Conservation (phyloP, 345 rosid genomes). For the Raphanus raphanistrum region DNA sequence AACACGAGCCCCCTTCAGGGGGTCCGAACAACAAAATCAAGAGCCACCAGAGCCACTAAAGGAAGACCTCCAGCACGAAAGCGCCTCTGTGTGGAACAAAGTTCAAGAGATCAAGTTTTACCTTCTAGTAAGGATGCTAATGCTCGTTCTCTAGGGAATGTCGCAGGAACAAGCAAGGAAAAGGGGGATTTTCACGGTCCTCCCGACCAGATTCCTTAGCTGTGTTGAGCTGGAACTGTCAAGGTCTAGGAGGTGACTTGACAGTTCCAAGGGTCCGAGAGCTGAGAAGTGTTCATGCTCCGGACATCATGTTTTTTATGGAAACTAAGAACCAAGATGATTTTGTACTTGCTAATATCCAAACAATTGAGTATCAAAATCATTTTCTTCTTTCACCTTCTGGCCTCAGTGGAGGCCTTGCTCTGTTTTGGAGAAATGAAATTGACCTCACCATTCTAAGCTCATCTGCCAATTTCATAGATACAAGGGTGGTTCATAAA, state of each 20-base stretch:
- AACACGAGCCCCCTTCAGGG: neutral
- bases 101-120: too few species aligned
- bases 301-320: neutral
- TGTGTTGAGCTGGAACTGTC: neutral
- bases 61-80: neutral
- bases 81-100: neutral
- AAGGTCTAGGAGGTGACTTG: neutral
- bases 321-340: neutral
- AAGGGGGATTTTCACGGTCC: neutral
- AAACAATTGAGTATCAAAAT: neutral
- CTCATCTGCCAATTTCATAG: too few species aligned
- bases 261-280: neutral
- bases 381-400: too few species aligned
- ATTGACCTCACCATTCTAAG: too few species aligned
- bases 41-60: neutral
- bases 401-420: too few species aligned
- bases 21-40: neutral
- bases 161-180: neutral
- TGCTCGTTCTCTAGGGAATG: neutral
- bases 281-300: neutral
- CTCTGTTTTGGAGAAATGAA: too few species aligned
- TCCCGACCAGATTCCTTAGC: neutral
- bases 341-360: neutral
- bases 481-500: too few species aligned
- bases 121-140: neutral